Conservation (phyloP, 345 rosid species). For the Clausena lansium region DNA sequence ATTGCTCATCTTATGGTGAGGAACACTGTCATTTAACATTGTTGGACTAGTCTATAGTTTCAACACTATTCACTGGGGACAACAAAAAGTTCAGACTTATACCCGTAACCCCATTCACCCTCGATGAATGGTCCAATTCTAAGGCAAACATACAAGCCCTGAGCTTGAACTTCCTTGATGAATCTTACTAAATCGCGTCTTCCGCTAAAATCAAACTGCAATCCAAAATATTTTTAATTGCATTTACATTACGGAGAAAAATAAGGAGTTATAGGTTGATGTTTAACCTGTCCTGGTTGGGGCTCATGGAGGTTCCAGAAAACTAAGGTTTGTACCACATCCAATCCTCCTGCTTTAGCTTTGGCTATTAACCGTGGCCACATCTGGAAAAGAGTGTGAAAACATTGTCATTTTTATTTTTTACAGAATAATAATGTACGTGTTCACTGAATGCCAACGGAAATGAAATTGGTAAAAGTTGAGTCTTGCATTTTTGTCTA, state of each 20-base stretch:
- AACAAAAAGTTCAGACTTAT: not conserved
- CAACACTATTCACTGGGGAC: not conserved
- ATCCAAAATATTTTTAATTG: not conserved
- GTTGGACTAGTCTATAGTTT: too few species aligned
- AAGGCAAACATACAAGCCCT: constrained; percentile 65
- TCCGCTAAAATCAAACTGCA: constrained; percentile 79
- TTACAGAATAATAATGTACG: not conserved
- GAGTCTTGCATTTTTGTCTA: too few species aligned
- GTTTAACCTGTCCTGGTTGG: constrained; percentile 44
- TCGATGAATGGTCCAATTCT: constrained; percentile 85
- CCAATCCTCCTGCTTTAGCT: constrained; percentile 61
- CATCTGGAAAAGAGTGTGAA: constrained; percentile 36
- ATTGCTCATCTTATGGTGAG: too few species aligned
- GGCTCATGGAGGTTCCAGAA: constrained; percentile 73
- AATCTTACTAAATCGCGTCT: constrained; percentile 61
- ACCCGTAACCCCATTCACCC: constrained; percentile 91
- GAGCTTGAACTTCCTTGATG: constrained; percentile 60
- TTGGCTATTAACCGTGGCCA: constrained; percentile 62
- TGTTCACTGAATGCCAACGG: not conserved
- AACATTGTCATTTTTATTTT: too few species aligned
- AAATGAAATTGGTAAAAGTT: not conserved
- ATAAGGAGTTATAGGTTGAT: not conserved
- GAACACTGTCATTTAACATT: not conserved
- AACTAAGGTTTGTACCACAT: constrained; percentile 55
- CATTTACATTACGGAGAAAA: not conserved